Conservation (phyloP, 805 yeast species). For the Pichia membranifaciens region DNA sequence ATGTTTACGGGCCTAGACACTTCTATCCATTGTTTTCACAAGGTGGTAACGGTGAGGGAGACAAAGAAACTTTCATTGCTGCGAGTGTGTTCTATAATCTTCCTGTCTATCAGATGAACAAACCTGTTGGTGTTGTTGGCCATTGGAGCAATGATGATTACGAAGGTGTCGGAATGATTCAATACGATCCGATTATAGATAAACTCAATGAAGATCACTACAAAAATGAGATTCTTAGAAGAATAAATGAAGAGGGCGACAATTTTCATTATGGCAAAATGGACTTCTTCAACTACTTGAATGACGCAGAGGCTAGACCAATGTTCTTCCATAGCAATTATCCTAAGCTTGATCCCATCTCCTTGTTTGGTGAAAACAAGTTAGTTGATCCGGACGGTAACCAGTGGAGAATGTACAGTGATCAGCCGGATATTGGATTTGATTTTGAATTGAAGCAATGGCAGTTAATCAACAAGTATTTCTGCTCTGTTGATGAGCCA, state of each 20-base stretch:
- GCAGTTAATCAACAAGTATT: slow-evolving; percentile 41
- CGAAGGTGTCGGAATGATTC: slow-evolving; percentile 54
- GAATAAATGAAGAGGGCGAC: background rate
- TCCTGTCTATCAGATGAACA: slow-evolving; percentile 45
- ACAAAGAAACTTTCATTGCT: slow-evolving; percentile 53
- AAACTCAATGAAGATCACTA: slow-evolving; percentile 21
- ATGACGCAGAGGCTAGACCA: slow-evolving; percentile 21
- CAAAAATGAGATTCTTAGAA: slow-evolving; percentile 14
- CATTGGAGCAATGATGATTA: slow-evolving; percentile 33
- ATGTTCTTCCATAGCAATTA: slow-evolving; percentile 48
- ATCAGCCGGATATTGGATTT: slow-evolving; percentile 30
- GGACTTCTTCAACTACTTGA: slow-evolving; percentile 21
- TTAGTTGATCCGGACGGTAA: slow-evolving; percentile 18
- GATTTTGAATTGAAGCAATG: slow-evolving; percentile 60
- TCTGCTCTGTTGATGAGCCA: slow-evolving; percentile 23
- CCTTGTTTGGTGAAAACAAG: slow-evolving; percentile 33
- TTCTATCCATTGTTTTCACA: slow-evolving; percentile 43
- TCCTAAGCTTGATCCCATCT: slow-evolving; percentile 48
- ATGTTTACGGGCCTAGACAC: slow-evolving; percentile 44
- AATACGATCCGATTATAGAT: slow-evolving; percentile 43
- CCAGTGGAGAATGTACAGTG: slow-evolving; percentile 27
- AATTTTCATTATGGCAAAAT: slow-evolving; percentile 11
- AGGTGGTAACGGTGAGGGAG: slow-evolving; percentile 51
- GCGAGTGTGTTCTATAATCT: slow-evolving; percentile 41
- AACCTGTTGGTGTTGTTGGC: slow-evolving; percentile 45